phyloP scores from a whole-genome alignment of 768 basidiomycete species.

The Psilocybe cubensis region DNA sequence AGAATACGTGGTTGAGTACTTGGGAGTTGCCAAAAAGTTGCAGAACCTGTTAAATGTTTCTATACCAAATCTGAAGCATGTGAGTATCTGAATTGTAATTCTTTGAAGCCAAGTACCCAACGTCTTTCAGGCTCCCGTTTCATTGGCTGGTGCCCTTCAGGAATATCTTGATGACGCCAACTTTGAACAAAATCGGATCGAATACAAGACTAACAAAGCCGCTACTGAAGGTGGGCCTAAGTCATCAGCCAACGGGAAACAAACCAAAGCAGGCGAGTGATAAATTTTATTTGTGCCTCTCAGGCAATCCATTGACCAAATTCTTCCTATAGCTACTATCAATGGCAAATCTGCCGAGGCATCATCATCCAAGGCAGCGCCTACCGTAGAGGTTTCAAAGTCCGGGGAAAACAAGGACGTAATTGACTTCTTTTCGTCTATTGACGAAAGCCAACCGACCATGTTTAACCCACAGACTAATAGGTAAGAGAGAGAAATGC shows the following conservation, averaged over 20 bases:
- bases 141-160: conserved; percentile 89
- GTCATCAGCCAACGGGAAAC: conserved; percentile 24
- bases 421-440: conserved; percentile 87
- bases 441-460: conserved; percentile 80
- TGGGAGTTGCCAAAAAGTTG: conserved; percentile 90
- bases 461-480: conserved; percentile 68
- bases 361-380: conserved; percentile 17
- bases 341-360: conserved; percentile 1
- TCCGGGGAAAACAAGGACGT: conserved; percentile 51
- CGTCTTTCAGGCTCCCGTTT: conserved; percentile 84
- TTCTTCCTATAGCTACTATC: not conserved
- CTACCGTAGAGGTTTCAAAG: conserved; percentile 17
- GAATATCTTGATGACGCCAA: conserved; percentile 97
- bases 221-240: conserved; percentile 50
- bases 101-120: not conserved
- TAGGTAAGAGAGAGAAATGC: conserved; percentile 43
- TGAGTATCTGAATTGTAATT: conserved; percentile 32
- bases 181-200: conserved; percentile 93
- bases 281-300: not conserved
- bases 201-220: conserved; percentile 85
- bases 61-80: conserved; percentile 93
- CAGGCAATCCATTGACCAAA: not conserved
- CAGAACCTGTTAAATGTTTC: conserved; percentile 93
- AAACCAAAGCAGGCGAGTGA: conserved; percentile 34
- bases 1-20: conserved; percentile 89